These are phyloP conservation scores for Hypoxylon sp. DNA, from an alignment of 2,329 filamentous ascomycete genomes.

Conservation along the genomic window DNA sequence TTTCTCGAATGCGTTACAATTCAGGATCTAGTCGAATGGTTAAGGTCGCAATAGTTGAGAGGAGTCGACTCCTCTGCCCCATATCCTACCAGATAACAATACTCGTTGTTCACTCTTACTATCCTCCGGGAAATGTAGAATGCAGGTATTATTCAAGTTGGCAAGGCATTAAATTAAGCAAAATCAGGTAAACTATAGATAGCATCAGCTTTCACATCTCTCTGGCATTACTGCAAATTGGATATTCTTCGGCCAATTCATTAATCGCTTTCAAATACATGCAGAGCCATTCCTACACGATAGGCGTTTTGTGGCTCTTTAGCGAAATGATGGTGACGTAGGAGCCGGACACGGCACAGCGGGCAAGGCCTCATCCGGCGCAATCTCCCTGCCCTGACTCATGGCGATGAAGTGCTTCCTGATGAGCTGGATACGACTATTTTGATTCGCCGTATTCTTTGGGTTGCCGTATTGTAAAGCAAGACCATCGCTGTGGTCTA, in stretches of 20 bases:
- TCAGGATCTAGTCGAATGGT: too few species aligned
- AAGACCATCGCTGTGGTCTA: conserved; percentile 62
- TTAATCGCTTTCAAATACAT: not conserved
- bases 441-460: conserved; percentile 56
- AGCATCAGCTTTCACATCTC: not conserved
- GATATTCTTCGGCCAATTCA: not conserved
- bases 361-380: conserved; percentile 56
- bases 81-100: too few species aligned
- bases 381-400: conserved; percentile 55
- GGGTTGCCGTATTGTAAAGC: conserved; percentile 63
- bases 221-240: not conserved
- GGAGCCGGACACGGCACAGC: conserved; percentile 58
- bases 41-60: too few species aligned
- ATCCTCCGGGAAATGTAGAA: too few species aligned
- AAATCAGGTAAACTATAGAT: too few species aligned
- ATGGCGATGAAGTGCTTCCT: conserved; percentile 61
- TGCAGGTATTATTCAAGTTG: too few species aligned
- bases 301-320: not conserved
- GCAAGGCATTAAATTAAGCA: too few species aligned
- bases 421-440: conserved; percentile 59
- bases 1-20: too few species aligned
- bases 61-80: too few species aligned
- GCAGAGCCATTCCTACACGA: not conserved
- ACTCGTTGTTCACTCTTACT: too few species aligned
- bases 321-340: conserved; percentile 26